Percentiles rank a stretch among this genome's conserved stretches.
These are phyloP conservation scores for Pythium sp. DNA, from an alignment of 352 stramenopile species.

Conservation along the genomic window DNA sequence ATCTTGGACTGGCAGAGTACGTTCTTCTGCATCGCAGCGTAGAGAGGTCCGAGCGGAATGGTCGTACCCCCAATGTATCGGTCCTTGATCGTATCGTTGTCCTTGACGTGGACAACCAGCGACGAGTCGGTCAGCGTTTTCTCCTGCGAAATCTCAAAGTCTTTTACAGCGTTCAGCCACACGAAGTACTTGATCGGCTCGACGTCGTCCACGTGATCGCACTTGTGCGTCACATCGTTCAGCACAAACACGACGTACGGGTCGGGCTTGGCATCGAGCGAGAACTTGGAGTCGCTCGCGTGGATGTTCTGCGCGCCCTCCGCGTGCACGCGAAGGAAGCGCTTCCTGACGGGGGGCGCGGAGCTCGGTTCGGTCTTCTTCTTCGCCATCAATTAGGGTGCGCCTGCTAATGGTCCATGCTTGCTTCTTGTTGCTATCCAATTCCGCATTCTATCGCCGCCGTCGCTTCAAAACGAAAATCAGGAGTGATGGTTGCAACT, in stretches of 20 bases:
- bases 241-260: constrained; percentile 46
- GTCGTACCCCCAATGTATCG: constrained; percentile 45
- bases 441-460: background rate
- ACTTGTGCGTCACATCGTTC: constrained; percentile 25
- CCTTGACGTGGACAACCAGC: constrained; percentile 42
- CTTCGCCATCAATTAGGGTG: background rate
- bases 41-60: constrained; percentile 29
- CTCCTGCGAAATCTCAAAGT: constrained; percentile 33
- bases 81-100: constrained; percentile 45
- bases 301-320: constrained; percentile 37
- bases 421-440: background rate
- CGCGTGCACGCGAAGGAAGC: constrained; percentile 29
- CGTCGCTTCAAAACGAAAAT: background rate
- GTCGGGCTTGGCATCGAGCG: constrained; percentile 39
- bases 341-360: background rate
- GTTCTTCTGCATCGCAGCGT: constrained; percentile 11
- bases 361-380: background rate
- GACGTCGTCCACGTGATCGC: constrained; percentile 36
- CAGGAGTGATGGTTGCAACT: constrained; percentile 11
- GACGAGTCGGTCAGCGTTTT: constrained; percentile 10
- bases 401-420: background rate
- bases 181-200: constrained; percentile 40
- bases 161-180: constrained; percentile 37
- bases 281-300: constrained; percentile 25
- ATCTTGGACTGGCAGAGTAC: constrained; percentile 30